Evolutionary conservation across 2,329 filamentous ascomycete genomes (phyloP), one percentile per base, ranked within the genome.

Genomic region (Ascochyta fabae): DNA sequence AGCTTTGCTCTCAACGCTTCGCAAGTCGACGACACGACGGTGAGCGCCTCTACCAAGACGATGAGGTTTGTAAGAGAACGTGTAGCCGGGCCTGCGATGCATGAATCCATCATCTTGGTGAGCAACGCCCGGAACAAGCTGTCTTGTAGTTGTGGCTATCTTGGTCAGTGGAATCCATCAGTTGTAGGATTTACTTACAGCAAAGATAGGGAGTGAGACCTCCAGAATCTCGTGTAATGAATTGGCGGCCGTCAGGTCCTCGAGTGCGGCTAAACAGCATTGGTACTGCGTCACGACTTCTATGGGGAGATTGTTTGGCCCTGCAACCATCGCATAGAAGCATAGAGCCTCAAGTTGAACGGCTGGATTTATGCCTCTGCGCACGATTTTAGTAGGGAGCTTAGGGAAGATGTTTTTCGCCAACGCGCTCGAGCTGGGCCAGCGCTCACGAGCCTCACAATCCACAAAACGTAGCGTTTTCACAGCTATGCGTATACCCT

Each of bases 401-500:
- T 73, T 75, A 0, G 56, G 53, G 33, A 68, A 66, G 2, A 56
- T 62, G 16, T 52, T 57, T 33, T 56, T 64, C 10, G 68, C 60
- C 9, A 63, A 47, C 22, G 59, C 23, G 36, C 54, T 62, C 13
- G 67, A 65, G 9, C 23, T 61, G 10, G 60, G 63, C 71, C 72
- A 75, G 1, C 35, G 41, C 24, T 64, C 49, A 26, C 66, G 61
- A 13, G 58, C 54, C 4, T 61, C 55, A 15, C 39, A 40, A 22
- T 71, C 66, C 19, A 74, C 54, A 26, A 60, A 61, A 19, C 59
- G 62, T 48, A 74, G 33, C 1, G 64, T 67, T 34, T 63, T 60
- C 19, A 64, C 69, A n/a, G 71, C 71, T 47, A 75, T 73, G 16
- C 65, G 66, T 46, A 76, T 70, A 9, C 65, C 66, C 58, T 72